Evolutionary conservation across 768 basidiomycete genomes (phyloP), one percentile per base, ranked within the genome.

Genomic region (Leccinum rimulosum): DNA sequence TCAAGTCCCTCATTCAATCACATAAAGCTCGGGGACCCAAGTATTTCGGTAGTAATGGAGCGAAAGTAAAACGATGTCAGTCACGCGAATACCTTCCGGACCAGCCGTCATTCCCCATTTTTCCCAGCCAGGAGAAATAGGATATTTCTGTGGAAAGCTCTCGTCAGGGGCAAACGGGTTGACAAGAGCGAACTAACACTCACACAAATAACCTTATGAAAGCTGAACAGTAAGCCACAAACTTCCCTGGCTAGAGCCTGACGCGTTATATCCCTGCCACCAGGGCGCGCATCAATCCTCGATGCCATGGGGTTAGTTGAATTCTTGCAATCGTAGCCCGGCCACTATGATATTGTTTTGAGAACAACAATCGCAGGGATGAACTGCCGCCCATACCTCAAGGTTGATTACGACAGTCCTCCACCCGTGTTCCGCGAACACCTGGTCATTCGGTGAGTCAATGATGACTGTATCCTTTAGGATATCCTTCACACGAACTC

Each of bases 401-500:
- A 56, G 51, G 30, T 56, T 30, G 8, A 56, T 14, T n/a, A 56
- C 56, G 12, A 53, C 51, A 10, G 56, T 30, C 36, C 52, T 56
- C 56, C 56, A 56, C 14, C 56, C 52, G 1, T 30, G 28, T 54
- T 22, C 35, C 4, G 17, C 36, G 4, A 56, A 56, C 10, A 56
- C 19, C 6, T 2, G n/a, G 15, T 56, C 56, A 4, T 40, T 36
- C 14, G 56, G 12, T 2, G 52, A 27, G 52, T 56, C 56, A 14
- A 56, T 40, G 51, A 54, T 25, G 4, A 56, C 28, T 3, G 56
- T 56, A 12, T 40, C 56, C 35, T 40, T 55, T 2, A 56, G 56
- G 28, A 56, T 40, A 40, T 56, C 56, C 28, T 19, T 54, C n/a
- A 53, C 56, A 8, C 56, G 51, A 19, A 54, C 36, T 22, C 56